Percentiles rank a stretch among this genome's conserved stretches.
phyloP scores from a whole-genome alignment of 192 early-diverging fungal genomes.

The Coemansia sp. region DNA sequence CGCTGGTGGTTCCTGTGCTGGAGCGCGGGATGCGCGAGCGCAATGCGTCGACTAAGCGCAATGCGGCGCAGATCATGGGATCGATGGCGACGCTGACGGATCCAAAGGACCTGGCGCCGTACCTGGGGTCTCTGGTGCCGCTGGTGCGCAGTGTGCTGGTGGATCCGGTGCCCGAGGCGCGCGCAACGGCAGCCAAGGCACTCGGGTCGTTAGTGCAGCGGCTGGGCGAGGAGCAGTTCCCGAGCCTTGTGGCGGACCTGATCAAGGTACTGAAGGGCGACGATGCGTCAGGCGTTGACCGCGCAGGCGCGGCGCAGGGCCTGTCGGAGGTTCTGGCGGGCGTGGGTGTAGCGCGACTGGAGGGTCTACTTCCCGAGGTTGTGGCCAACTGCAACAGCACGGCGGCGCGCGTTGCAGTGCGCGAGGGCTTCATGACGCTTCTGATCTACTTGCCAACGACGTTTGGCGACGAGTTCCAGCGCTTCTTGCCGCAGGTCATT shows the following conservation, averaged over 20 bases:
- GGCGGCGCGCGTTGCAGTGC: conserved; percentile 70
- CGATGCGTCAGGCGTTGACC: conserved; percentile 88
- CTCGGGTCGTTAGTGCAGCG: conserved; percentile 89
- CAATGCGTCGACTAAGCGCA: conserved; percentile 87
- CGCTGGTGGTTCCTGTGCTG: conserved; percentile 91
- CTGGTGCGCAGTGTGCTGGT: conserved; percentile 85
- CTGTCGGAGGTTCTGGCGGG: conserved; percentile 91
- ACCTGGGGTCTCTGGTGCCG: conserved; percentile 79
- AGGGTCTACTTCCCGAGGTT: conserved; percentile 87
- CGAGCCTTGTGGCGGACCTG: conserved; percentile 84
- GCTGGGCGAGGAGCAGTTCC: conserved; percentile 93
- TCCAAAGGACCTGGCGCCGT: conserved; percentile 87
- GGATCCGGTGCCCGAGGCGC: conserved; percentile 95
- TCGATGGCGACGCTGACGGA: conserved; percentile 97
- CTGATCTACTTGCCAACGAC: conserved; percentile 95
- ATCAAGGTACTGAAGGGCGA: conserved; percentile 79
- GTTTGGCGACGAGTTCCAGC: conserved; percentile 87
- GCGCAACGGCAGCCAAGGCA: conserved; percentile 90
- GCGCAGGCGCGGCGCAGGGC: conserved; percentile 96
- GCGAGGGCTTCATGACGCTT: conserved; percentile 96
- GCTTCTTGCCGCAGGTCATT: conserved; percentile 84
- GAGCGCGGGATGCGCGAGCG: conserved; percentile 90
- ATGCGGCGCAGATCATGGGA: conserved; percentile 96
- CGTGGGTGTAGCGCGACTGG: conserved; percentile 79
- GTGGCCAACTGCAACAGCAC: conserved; percentile 71